A percentile compares a stretch with the other conserved stretches of the same genome.
Evolutionary conservation across 106 monocot species (phyloP).

Genomic region (Gastrodia elata): DNA sequence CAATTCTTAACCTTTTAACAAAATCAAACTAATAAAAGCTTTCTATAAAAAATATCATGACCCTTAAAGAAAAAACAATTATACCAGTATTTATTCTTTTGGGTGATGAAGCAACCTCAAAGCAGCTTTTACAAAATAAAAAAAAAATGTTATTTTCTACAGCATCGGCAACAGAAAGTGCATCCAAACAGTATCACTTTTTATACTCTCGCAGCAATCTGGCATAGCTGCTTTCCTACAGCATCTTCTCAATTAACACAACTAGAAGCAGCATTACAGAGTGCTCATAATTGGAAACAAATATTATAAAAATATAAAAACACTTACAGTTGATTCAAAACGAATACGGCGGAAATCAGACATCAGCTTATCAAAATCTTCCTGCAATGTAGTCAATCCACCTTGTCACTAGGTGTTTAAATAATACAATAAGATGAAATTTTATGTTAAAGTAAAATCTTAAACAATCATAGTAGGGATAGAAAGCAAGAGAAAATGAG

Average conservation of each 20-base stretch:
- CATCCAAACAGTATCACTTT: not conserved
- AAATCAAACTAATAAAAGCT: not conserved
- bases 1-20: not conserved
- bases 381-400: slow-evolving; percentile 36
- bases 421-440: not conserved
- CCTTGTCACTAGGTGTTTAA: slow-evolving; percentile 1
- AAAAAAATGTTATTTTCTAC: not conserved
- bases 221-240: not conserved
- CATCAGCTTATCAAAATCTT: slow-evolving; percentile 68
- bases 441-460: not conserved
- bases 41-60: not conserved
- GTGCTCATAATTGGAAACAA: not conserved
- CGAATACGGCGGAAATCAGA: slow-evolving; percentile 61
- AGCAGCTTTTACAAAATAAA: not conserved
- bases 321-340: slow-evolving; percentile 95
- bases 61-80: not conserved
- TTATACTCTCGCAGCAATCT: not conserved
- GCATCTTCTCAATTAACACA: not conserved
- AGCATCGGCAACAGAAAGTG: not conserved
- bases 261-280: not conserved
- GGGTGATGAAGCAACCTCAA: not conserved
- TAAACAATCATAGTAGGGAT: not conserved
- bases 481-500: too few species aligned
- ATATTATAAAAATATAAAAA: not conserved
- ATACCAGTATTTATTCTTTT: not conserved